A percentile compares a stretch with the other conserved stretches of the same genome.
Evolutionary conservation across 345 rosid species (phyloP).

Genomic region (Salix suchowensis): DNA sequence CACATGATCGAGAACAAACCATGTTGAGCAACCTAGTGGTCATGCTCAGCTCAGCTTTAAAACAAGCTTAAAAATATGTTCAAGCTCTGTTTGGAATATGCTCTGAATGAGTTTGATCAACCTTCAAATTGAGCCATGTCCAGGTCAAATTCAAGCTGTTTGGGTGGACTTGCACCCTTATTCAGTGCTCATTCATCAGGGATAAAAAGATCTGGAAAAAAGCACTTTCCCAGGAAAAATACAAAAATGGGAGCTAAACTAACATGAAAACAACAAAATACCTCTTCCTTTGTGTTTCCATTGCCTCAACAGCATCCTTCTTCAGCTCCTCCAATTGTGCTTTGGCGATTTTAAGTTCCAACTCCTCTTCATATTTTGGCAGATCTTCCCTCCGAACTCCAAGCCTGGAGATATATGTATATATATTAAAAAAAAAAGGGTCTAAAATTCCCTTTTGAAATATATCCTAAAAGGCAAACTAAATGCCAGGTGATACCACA

Average conservation of each 20-base stretch:
- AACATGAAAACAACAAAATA: constrained; percentile 10
- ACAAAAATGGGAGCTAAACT: not conserved
- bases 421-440: not conserved
- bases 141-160: not conserved
- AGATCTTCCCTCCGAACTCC: constrained; percentile 82
- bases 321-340: constrained; percentile 85
- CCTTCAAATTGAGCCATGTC: not conserved
- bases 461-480: not conserved
- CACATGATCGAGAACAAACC: not conserved
- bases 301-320: constrained; percentile 85
- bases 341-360: constrained; percentile 78
- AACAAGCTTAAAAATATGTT: not conserved
- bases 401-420: constrained; percentile 42
- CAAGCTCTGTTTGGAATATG: not conserved
- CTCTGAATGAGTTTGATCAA: not conserved
- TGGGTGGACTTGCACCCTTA: not conserved
- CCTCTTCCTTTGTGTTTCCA: constrained; percentile 96
- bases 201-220: not conserved
- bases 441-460: not conserved
- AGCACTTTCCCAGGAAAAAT: not conserved
- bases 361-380: constrained; percentile 78
- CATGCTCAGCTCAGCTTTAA: not conserved
- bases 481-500: not conserved
- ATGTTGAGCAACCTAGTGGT: not conserved
- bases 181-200: not conserved